A percentile compares a stretch with the other conserved stretches of the same genome.
Evolutionary conservation across 2,329 filamentous ascomycete genomes (phyloP).

Genomic region (Fusarium protoensiforme): DNA sequence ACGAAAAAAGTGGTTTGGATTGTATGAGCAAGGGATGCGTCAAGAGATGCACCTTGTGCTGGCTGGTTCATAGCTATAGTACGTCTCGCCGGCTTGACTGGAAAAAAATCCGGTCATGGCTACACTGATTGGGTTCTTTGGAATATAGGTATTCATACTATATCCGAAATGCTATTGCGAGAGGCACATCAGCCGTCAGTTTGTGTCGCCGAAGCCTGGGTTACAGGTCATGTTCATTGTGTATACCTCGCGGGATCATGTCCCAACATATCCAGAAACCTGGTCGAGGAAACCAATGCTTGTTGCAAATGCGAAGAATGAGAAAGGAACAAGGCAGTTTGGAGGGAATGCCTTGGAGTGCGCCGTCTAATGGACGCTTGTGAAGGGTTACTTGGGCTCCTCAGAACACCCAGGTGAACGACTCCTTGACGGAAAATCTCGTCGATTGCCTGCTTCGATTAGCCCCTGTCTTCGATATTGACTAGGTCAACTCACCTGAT

Average conservation of each 20-base stretch:
- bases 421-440: constrained; percentile 70
- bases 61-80: not conserved
- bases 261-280: not conserved
- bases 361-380: not conserved
- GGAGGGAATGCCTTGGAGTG: not conserved
- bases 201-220: not conserved
- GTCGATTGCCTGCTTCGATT: constrained; percentile 53
- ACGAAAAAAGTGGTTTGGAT: not conserved
- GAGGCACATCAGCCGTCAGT: not conserved
- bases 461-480: not conserved
- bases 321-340: not conserved
- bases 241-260: not conserved
- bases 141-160: not conserved
- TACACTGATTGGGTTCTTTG: not conserved
- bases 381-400: not conserved
- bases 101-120: not conserved
- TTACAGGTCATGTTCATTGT: not conserved
- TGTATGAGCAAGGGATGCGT: not conserved
- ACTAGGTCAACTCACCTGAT: constrained; percentile 62
- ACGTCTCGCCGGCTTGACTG: not conserved
- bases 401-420: constrained; percentile 74
- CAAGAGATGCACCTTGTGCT: not conserved
- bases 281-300: not conserved
- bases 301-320: not conserved
- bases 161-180: not conserved